Base-by-base conservation (phyloP, 306 rosid genomes). In the Vicia faba region DNA sequence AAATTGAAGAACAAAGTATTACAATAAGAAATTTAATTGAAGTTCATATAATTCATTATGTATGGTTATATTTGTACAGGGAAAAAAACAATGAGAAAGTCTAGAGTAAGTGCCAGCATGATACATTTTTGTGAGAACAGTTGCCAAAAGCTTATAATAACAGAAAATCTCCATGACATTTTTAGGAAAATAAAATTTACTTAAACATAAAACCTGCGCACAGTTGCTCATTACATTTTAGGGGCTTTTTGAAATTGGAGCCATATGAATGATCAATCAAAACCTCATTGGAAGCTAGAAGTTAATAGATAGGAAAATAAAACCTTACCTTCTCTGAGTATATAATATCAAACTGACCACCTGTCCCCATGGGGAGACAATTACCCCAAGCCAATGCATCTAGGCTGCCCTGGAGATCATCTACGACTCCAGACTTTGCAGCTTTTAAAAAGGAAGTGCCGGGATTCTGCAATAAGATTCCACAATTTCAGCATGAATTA, bases 301-400 rank as follows among this genome's bases (percentile, higher is more conserved):
- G 58, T 51, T 53, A 48, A 43, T 35, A 69, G 40, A 70, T 45
- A 44, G 66, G 23, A 69, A 77, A 66, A 57, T 25, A 38, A 60
- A 61, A 68, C 65, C 65, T 61, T 80, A 93, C 97, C 97, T 84
- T 74, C 29, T 78, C 76, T 25, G 88, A 77, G 68, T 78, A 85
- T 19, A 93, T 40, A 66, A 93, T 53, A 64, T 90, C 97, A 64
- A 93, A 93, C 63, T 80, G 88, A 58, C 87, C 86, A 48, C 97
- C 80, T 15, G 96, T 88, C 72, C 97, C 99, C 36, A 86, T 65
- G 58, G 90, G 43, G 31, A 86, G 88, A 70, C 73, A 50, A 50
- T 85, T 90, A 70, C 99, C 99, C 99, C 99, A 93, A 29, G 96
- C 87, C 78, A 93, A 70, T 58, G 92, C 89, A 69, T 93, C 99